Conservation (phyloP, 345 rosid species). For the Passiflora organensis region DNA sequence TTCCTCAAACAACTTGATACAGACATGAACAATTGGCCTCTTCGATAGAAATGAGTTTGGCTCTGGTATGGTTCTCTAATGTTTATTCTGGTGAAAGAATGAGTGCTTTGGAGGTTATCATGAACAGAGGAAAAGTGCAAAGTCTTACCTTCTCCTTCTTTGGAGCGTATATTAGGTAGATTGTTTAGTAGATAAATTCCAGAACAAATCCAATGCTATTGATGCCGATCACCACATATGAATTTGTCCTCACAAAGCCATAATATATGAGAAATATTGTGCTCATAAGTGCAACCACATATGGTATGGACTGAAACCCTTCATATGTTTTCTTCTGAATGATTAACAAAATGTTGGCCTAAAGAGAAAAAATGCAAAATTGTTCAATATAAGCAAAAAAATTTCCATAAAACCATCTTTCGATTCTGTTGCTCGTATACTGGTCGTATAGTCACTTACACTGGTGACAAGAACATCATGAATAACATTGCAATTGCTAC, state of each 20-base stretch:
- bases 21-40: too few relatives aligned
- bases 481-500: conserved; percentile 15
- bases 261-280: conserved; percentile 17
- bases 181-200: conserved; percentile 6
- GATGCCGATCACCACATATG: conserved; percentile 13
- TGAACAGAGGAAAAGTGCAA: too few relatives aligned
- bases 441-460: conserved; percentile 6
- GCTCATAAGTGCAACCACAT: conserved; percentile 15
- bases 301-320: conserved; percentile 25
- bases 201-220: conserved; percentile 18
- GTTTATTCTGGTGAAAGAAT: too few relatives aligned
- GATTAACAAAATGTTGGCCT: conserved; percentile 26
- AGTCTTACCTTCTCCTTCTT: conserved; percentile 15
- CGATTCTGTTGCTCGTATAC: too few relatives aligned
- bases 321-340: conserved; percentile 16
- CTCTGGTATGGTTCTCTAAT: too few relatives aligned
- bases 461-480: conserved; percentile 21
- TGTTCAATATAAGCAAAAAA: neutral
- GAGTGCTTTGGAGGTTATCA: neutral
- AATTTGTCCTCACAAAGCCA: conserved; percentile 11
- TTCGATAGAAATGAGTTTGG: too few relatives aligned
- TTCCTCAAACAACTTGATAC: too few relatives aligned
- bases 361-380: neutral
- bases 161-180: conserved; percentile 14
- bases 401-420: too few relatives aligned